Evolutionary conservation across 345 rosid genomes (phyloP).

Genomic region (Adansonia digitata): DNA sequence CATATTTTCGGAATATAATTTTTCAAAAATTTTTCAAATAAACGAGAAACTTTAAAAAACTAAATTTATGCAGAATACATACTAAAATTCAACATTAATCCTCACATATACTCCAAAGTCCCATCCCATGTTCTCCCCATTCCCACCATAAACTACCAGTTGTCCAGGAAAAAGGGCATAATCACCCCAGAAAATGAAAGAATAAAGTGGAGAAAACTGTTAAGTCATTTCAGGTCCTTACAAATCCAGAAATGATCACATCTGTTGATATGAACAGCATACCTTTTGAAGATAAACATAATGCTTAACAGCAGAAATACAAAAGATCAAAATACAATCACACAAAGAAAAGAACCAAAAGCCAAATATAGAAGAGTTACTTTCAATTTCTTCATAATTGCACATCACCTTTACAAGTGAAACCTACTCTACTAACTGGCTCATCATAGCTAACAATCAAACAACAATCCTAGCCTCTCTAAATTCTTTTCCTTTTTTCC

Average conservation of each 20-base stretch:
- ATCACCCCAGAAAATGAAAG: constrained; percentile 20
- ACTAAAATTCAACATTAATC: too few relatives aligned
- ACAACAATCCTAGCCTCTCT: background rate
- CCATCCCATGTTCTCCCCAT: too few relatives aligned
- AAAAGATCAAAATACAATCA: background rate
- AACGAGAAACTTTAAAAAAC: too few relatives aligned
- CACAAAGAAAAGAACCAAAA: background rate
- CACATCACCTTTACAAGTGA: constrained; percentile 28
- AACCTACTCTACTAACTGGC: constrained; percentile 22
- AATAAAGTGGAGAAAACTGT: constrained; percentile 10
- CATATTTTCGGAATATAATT: too few relatives aligned
- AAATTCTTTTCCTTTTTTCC: background rate
- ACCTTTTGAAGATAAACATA: constrained; percentile 14
- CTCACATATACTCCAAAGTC: too few relatives aligned
- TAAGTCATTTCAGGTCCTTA: constrained; percentile 30
- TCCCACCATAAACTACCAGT: constrained; percentile 4
- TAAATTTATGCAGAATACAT: too few relatives aligned
- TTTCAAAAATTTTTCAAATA: too few relatives aligned
- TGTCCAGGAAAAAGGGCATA: constrained; percentile 26
- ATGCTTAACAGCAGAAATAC: constrained; percentile 4
- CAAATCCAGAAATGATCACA: constrained; percentile 17
- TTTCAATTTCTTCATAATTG: constrained; percentile 40
- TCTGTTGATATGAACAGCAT: background rate
- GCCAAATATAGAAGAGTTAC: constrained; percentile 11
- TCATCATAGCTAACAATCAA: constrained; percentile 22